These are phyloP conservation scores for Iodosphaeria phyllophila DNA, from an alignment of 2,329 filamentous ascomycete species.

Conservation along the genomic window DNA sequence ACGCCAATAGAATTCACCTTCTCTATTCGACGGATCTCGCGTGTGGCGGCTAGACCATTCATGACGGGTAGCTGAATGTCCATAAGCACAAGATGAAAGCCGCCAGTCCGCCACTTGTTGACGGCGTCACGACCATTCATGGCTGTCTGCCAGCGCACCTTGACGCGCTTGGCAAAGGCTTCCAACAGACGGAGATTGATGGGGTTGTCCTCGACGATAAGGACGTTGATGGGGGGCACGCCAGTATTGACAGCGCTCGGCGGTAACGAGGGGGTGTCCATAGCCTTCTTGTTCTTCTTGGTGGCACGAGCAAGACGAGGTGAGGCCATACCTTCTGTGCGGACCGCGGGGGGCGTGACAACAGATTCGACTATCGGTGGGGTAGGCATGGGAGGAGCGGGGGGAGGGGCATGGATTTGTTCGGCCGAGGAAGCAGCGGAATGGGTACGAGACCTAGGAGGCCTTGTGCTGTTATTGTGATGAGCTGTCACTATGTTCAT, in stretches of 20 bases:
- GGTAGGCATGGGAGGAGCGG: constrained; percentile 30
- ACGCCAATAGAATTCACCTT: constrained; percentile 84
- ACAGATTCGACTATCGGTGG: constrained; percentile 35
- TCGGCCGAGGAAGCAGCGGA: constrained; percentile 37
- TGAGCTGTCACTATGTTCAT: constrained; percentile 11
- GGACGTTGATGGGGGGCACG: constrained; percentile 87
- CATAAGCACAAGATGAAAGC: constrained; percentile 94
- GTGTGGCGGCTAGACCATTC: constrained; percentile 86
- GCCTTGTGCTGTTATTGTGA: constrained; percentile 20
- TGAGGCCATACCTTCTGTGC: constrained; percentile 26
- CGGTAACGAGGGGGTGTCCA: constrained; percentile 25
- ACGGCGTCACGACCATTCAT: constrained; percentile 91
- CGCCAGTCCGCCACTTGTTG: constrained; percentile 77
- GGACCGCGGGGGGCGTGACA: constrained; percentile 29
- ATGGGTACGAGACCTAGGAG: constrained; percentile 36
- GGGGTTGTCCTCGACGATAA: constrained; percentile 97
- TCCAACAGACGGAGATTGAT: constrained; percentile 91
- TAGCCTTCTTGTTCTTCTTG: constrained; percentile 34
- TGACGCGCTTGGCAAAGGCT: constrained; percentile 87
- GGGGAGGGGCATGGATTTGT: constrained; percentile 18
- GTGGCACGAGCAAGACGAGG: constrained; percentile 24
- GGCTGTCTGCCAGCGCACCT: constrained; percentile 93
- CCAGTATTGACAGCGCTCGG: constrained; percentile 57
- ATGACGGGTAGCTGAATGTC: constrained; percentile 96
- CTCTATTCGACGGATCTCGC: constrained; percentile 82